phyloP scores from a whole-genome alignment of 345 rosid genomes.

The Pugionium dolabratum region DNA sequence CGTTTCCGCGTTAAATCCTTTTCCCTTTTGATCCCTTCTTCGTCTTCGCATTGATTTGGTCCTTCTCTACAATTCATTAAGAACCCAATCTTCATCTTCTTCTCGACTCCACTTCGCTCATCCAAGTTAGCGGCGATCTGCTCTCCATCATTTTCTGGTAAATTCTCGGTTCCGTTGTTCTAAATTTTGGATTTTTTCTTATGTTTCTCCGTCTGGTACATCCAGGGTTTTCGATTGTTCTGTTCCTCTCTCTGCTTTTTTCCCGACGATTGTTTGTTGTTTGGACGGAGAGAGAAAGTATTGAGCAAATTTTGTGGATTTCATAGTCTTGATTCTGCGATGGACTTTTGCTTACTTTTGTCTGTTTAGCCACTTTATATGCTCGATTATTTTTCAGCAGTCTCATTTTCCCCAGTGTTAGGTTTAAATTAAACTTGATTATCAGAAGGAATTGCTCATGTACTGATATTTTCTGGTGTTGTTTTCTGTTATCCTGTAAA shows the following conservation, averaged over 20 bases:
- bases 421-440: neutral
- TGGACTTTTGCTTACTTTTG: neutral
- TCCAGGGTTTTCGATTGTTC: slow-evolving; percentile 1
- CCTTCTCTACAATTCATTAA: neutral
- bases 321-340: neutral
- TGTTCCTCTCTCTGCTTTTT: too few relatives aligned
- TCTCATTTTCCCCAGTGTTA: neutral
- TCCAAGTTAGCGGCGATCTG: slow-evolving; percentile 20
- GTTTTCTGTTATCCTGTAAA: neutral
- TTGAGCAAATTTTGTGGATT: neutral
- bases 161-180: slow-evolving; percentile 2
- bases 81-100: slow-evolving; percentile 21
- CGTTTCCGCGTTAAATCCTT: slow-evolving; percentile 36
- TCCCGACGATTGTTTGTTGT: too few relatives aligned
- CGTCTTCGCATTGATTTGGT: slow-evolving; percentile 29
- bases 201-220: neutral
- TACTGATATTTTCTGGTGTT: neutral
- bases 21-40: slow-evolving; percentile 17
- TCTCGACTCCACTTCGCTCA: slow-evolving; percentile 4
- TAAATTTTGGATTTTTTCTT: neutral
- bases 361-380: too few relatives aligned
- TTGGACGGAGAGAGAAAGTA: too few relatives aligned
- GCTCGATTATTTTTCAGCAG: too few relatives aligned
- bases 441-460: too few relatives aligned
- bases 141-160: neutral